Conservation (phyloP, 2,329 filamentous ascomycete genomes). For the Hypoxylon sp. region DNA sequence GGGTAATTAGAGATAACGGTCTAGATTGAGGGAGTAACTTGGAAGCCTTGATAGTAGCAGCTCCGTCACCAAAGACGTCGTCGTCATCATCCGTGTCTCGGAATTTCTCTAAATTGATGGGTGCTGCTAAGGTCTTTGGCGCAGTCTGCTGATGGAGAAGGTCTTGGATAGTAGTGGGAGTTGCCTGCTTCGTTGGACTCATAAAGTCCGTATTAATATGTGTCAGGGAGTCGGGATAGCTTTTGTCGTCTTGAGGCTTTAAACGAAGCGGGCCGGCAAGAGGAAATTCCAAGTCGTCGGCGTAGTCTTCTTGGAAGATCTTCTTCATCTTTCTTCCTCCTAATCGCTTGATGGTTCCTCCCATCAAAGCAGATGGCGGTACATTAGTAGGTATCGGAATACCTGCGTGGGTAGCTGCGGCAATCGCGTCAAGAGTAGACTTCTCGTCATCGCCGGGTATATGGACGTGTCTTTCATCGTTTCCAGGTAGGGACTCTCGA, state of each 20-base stretch:
- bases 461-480: slow-evolving; percentile 91
- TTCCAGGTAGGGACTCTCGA: slow-evolving; percentile 79
- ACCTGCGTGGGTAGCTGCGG: slow-evolving; percentile 87
- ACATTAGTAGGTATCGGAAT: slow-evolving; percentile 92
- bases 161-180: slow-evolving; percentile 46
- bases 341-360: slow-evolving; percentile 92
- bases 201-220: slow-evolving; percentile 73
- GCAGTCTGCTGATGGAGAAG: slow-evolving; percentile 54
- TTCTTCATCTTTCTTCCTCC: slow-evolving; percentile 81
- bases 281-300: slow-evolving; percentile 81
- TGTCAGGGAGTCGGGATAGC: slow-evolving; percentile 77
- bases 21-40: slow-evolving; percentile 58
- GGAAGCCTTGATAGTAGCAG: slow-evolving; percentile 77
- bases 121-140: slow-evolving; percentile 59
- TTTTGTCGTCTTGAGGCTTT: slow-evolving; percentile 71
- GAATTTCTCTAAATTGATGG: slow-evolving; percentile 74
- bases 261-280: slow-evolving; percentile 73
- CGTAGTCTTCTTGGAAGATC: slow-evolving; percentile 85
- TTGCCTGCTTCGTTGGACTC: slow-evolving; percentile 65
- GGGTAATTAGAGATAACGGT: slow-evolving; percentile 64
- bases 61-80: slow-evolving; percentile 74
- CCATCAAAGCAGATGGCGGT: slow-evolving; percentile 88
- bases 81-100: slow-evolving; percentile 73
- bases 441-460: slow-evolving; percentile 87
- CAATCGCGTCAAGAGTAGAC: slow-evolving; percentile 87